Conservation (phyloP, 2,329 filamentous ascomycete species). For the Colletotrichum sp. region DNA sequence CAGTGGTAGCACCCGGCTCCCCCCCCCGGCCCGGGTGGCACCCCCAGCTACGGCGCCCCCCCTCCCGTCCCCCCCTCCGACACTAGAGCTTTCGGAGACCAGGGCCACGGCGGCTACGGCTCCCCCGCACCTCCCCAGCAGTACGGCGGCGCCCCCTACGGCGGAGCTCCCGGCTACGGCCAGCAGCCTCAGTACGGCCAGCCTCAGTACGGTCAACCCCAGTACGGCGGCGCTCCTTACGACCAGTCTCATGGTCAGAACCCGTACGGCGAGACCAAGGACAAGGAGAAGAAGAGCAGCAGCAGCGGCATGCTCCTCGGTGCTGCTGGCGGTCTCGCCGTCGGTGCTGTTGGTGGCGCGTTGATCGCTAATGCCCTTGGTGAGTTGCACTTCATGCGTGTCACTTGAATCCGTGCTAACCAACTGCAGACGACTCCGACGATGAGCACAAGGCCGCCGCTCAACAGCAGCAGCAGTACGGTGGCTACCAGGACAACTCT, state of each 20-base stretch:
- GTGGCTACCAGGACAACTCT: conserved; percentile 19
- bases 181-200: conserved; percentile 7
- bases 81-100: conserved; percentile 19
- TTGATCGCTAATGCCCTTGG: conserved; percentile 61
- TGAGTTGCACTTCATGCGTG: conserved; percentile 35
- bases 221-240: conserved; percentile 12
- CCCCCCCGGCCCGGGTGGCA: conserved; percentile 8
- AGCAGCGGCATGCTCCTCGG: conserved; percentile 62
- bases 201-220: neutral
- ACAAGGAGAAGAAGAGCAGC: conserved; percentile 45
- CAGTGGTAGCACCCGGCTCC: no score
- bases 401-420: neutral
- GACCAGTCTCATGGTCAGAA: conserved; percentile 2
- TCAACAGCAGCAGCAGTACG: conserved; percentile 12
- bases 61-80: conserved; percentile 5
- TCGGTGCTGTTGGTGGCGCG: conserved; percentile 62
- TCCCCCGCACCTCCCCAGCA: conserved; percentile 14
- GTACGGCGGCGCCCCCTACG: conserved; percentile 13
- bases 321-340: conserved; percentile 63
- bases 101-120: conserved; percentile 16
- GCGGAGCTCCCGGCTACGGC: neutral
- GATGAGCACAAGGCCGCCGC: conserved; percentile 18
- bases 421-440: conserved; percentile 15
- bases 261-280: conserved; percentile 27
- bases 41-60: conserved; percentile 6